Evolutionary conservation across 202 grass and related monocot species (phyloP), one percentile per base, ranked within the genome.

Genomic region (Hordeum pubiflorum): DNA sequence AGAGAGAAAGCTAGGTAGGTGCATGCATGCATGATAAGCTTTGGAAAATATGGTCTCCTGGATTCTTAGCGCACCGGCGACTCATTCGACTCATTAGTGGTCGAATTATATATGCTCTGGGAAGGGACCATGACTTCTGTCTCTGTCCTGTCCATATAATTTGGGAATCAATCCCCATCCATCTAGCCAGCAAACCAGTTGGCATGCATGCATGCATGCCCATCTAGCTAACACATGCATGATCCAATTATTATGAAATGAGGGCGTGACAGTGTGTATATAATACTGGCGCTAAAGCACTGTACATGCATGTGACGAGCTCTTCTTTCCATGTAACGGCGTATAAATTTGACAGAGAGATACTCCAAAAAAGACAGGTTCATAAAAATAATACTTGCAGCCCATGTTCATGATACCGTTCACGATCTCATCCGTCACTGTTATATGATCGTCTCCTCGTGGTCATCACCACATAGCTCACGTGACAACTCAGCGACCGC

Each of bases 151-250:
- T 81, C 57, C 78, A 78, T 21, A 78, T 66, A 33, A 52, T 82
- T 77, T 74, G 39, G 72, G 82, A 78, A 89, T 82, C 74, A 59
- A 85, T 82, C 24, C 78, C 86, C 46, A 7, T 50, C 46, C 6
- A 29, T 29, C 26, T 22, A 38, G 17, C 34, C 21, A 71, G 10
- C 63, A 40, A 65, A 52, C 78, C 46, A 85, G 58, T 81, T 89
- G 82, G 56, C 43, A 70, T 24, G 27, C 36, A 37, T 24, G 27
- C 34, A 37, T 37, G 36, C 46, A 46, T 44, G 41, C 4, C 22
- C 39, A 44, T 78, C 21, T 40, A 87, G 58, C 57, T 65, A 83
- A 57, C 57, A 66, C 12, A 14, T 34, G 33, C 71, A 55, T 50
- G 62, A 21, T 14, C 24, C 26, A 58, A 54, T 43, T 33, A 23